These are phyloP conservation scores for Acanthamoeba healyi DNA, from an alignment of 208 protist genomes.

Conservation along the genomic window DNA sequence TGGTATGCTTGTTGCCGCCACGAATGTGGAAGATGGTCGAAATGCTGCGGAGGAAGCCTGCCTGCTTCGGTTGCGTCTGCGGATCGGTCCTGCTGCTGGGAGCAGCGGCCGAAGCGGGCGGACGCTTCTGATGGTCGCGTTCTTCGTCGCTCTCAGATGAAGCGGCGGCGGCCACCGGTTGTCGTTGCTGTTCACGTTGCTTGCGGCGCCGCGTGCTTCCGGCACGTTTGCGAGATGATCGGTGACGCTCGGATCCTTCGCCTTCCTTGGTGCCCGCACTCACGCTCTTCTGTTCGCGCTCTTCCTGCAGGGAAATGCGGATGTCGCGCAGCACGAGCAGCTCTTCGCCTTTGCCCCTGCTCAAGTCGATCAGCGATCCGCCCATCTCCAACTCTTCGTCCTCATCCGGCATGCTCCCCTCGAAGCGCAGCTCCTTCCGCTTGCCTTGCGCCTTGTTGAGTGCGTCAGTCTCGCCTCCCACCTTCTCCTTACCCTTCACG, in stretches of 20 bases:
- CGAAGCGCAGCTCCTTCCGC: conserved; percentile 45
- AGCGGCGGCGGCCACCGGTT: background rate
- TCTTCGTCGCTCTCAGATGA: background rate
- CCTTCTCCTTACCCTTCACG: conserved; percentile 47
- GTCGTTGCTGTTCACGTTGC: background rate
- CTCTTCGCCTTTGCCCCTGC: conserved; percentile 31
- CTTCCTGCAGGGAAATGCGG: conserved; percentile 39
- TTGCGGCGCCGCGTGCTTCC: background rate
- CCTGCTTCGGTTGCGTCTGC: background rate
- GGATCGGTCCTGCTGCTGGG: too few species aligned
- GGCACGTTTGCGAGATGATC: background rate
- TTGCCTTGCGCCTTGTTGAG: background rate
- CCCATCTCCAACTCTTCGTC: conserved; percentile 2
- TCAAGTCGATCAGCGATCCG: background rate
- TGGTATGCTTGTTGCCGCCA: background rate
- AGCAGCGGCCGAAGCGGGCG: background rate
- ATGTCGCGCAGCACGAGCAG: conserved; percentile 49
- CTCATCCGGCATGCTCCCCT: background rate
- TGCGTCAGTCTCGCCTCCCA: background rate
- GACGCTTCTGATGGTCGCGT: background rate
- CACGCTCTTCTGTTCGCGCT: conserved; percentile 7
- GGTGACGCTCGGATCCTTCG: background rate
- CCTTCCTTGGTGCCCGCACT: background rate
- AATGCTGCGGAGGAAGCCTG: conserved; percentile 49
- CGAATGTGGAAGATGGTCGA: conserved; percentile 38